These are phyloP conservation scores for Ogataea degrootiae DNA, from an alignment of 805 yeast species.

Conservation along the genomic window DNA sequence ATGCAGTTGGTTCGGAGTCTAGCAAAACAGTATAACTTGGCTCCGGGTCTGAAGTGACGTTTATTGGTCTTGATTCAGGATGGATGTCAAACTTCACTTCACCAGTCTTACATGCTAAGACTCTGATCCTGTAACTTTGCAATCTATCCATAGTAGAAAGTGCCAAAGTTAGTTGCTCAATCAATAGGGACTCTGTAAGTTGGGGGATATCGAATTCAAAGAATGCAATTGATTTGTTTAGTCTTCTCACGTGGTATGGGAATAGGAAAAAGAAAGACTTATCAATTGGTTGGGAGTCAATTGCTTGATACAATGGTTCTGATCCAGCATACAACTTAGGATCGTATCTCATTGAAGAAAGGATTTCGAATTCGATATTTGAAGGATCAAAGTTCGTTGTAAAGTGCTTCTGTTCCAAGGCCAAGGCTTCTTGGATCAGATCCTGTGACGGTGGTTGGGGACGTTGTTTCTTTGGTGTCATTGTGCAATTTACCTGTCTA, in stretches of 20 bases:
- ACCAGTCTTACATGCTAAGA: constrained; percentile 32
- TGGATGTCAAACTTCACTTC: constrained; percentile 30
- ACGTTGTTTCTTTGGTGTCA: too few species aligned
- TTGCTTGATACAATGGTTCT: constrained; percentile 19
- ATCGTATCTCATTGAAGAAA: constrained; percentile 75
- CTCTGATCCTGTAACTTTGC: constrained; percentile 43
- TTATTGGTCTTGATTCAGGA: constrained; percentile 9
- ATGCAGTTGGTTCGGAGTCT: constrained; percentile 46
- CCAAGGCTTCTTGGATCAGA: too few species aligned
- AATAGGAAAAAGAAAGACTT: constrained; percentile 52
- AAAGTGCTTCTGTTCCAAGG: constrained; percentile 2
- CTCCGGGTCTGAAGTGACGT: constrained; percentile 5
- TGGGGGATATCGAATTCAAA: constrained; percentile 41
- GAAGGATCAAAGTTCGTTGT: constrained; percentile 12
- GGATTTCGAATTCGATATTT: constrained; percentile 41
- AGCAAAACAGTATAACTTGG: constrained; percentile 56
- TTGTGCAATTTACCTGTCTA: too few species aligned
- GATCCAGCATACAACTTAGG: constrained; percentile 42
- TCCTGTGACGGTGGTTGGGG: too few species aligned
- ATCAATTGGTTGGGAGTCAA: constrained; percentile 21
- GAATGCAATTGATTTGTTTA: constrained; percentile 47
- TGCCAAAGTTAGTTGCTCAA: constrained; percentile 36
- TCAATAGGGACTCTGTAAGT: constrained; percentile 38
- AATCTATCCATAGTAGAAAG: constrained; percentile 27
- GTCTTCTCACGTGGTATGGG: constrained; percentile 57